Evolutionary conservation across 305 asterid species (phyloP).

Genomic region (Fraxinus dipetala): DNA sequence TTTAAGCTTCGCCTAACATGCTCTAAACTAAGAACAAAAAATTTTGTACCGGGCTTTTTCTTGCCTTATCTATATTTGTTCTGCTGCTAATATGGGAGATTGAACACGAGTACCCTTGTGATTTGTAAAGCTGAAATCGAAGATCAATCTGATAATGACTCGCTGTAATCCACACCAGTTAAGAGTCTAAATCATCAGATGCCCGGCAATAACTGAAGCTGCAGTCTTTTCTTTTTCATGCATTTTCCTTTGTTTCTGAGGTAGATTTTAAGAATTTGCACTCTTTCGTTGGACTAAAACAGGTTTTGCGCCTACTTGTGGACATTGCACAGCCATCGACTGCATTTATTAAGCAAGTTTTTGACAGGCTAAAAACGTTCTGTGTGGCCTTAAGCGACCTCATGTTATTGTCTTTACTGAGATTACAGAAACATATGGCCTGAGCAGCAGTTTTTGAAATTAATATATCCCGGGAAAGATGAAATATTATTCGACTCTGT

Average conservation of each 20-base stretch:
- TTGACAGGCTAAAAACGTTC: neutral
- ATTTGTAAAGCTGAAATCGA: neutral
- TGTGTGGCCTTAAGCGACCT: neutral
- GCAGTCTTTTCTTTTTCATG: neutral
- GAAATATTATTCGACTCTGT: slow-evolving; percentile 7
- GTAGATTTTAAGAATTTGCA: neutral
- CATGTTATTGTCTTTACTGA: neutral
- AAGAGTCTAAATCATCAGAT: neutral
- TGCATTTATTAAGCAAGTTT: neutral
- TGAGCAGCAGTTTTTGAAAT: neutral
- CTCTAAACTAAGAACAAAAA: neutral
- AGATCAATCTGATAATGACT: neutral
- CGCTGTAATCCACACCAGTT: neutral
- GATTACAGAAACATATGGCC: neutral
- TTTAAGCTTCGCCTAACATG: neutral
- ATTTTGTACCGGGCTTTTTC: neutral
- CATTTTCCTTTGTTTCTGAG: neutral
- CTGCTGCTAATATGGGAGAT: neutral
- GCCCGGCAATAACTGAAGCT: neutral
- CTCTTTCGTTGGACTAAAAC: neutral
- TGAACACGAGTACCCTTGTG: neutral
- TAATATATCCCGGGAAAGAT: neutral
- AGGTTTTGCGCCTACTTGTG: neutral
- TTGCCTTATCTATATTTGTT: neutral
- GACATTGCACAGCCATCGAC: neutral